phyloP scores from a whole-genome alignment of 371 early-diverging fungal species.

The Mortierella sp. region DNA sequence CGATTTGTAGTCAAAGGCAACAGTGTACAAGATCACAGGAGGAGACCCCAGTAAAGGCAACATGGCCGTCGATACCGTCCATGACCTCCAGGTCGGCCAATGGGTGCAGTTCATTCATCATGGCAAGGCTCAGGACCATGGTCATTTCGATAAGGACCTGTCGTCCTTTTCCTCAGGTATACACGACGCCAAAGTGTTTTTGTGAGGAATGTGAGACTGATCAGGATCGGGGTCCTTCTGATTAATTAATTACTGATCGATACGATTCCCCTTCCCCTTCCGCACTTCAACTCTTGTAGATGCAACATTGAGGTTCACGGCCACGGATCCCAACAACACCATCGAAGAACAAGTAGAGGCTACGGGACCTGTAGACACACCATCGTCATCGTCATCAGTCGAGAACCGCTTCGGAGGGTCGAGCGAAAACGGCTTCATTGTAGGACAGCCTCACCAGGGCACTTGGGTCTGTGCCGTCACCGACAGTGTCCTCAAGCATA shows the following conservation, averaged over 20 bases:
- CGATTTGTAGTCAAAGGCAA: conserved; percentile 43
- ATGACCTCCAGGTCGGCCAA: conserved; percentile 74
- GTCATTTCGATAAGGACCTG: conserved; percentile 18
- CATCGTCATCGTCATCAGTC: conserved; percentile 49
- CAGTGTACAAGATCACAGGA: conserved; percentile 75
- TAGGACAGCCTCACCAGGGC: conserved; percentile 52
- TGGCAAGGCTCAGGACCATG: conserved; percentile 13
- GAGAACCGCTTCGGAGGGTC: conserved; percentile 65
- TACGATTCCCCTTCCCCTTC: background rate
- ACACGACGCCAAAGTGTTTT: background rate
- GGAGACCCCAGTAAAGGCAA: conserved; percentile 85
- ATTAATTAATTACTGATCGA: conserved; percentile 28
- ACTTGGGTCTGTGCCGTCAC: conserved; percentile 51
- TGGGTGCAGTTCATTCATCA: conserved; percentile 67
- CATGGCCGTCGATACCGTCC: conserved; percentile 79
- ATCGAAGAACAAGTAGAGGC: conserved; percentile 38
- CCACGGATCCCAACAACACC: conserved; percentile 50
- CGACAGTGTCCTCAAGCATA: conserved; percentile 37
- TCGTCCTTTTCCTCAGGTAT: background rate
- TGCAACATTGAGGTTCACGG: conserved; percentile 28
- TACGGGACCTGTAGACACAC: conserved; percentile 54
- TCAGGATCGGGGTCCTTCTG: background rate
- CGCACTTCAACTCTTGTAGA: background rate
- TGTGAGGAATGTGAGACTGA: background rate
- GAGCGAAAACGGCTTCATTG: conserved; percentile 70